A percentile compares a stretch with the other conserved stretches of the same genome.
phyloP scores from a whole-genome alignment of 495 filamentous ascomycete genomes.

The Aspergillus saccharolyticus region DNA sequence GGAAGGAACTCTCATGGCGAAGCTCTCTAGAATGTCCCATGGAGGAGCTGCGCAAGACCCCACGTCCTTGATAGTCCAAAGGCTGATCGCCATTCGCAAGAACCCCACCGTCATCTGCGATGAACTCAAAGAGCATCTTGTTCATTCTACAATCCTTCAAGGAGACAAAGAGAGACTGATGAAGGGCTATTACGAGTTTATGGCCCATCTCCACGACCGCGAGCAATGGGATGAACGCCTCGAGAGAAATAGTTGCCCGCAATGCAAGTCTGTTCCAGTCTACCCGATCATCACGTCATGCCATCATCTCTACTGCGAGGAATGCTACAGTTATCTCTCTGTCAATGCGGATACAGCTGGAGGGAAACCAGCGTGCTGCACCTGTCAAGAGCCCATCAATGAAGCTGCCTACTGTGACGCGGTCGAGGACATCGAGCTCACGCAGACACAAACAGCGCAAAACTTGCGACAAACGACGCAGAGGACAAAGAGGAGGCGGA shows the following conservation, averaged over 20 bases:
- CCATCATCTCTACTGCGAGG: constrained; percentile 44
- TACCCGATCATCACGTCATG: constrained; percentile 40
- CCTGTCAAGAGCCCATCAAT: constrained; percentile 16
- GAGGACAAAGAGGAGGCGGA: neutral
- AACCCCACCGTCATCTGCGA: neutral
- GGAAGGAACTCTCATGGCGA: constrained; percentile 31
- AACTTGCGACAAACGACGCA: neutral
- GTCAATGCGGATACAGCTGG: constrained; percentile 14
- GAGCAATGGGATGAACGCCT: constrained; percentile 26
- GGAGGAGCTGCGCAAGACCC: neutral
- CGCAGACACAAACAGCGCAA: neutral
- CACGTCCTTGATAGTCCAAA: constrained; percentile 12
- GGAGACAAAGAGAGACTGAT: constrained; percentile 7
- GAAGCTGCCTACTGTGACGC: constrained; percentile 8
- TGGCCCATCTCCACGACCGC: constrained; percentile 22
- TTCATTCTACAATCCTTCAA: neutral
- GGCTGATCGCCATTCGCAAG: constrained; percentile 6
- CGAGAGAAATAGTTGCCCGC: constrained; percentile 29
- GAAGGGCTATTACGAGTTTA: constrained; percentile 9
- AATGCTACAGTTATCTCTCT: constrained; percentile 34
- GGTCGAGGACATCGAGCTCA: neutral
- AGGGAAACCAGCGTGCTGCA: constrained; percentile 17
- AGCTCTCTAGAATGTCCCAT: constrained; percentile 20
- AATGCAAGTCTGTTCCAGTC: constrained; percentile 26
- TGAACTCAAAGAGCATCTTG: neutral